Base-by-base conservation (phyloP, 169 alveolate genomes). In the Haemoproteus tartakovskyi region DNA sequence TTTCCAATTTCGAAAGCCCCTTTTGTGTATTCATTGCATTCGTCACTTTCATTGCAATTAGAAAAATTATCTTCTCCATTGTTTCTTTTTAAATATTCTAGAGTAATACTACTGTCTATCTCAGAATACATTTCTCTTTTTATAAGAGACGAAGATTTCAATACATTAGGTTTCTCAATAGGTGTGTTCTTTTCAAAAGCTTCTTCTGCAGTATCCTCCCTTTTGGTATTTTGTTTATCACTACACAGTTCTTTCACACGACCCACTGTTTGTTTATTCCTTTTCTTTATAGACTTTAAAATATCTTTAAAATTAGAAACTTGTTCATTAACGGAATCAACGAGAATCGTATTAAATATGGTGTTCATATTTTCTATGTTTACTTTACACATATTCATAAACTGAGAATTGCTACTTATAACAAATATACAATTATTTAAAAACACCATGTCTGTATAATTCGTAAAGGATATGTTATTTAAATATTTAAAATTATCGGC, bases 361-460 rank as follows among this genome's bases (percentile, higher is more conserved):
- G 84, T 70, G 29, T 70, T 70, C 84, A 70, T 70, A 37, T 52
- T 70, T 12, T 54, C 3, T 22, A 70, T 50, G 24, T 70, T 70
- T 0, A 70, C 56, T 70, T 70, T 70, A 19, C 84, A 70, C 5
- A 56, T 56, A 70, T 70, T 70, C 84, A 70, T 48, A 70, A 70
- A 70, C 6, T 56, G 74, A 2, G 78, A 33, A 38, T 70, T 70
- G 29, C 84, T 70, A 29, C 84, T 70, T 18, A 70, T 70, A 8
- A 70, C 57, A 56, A 70, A 70, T 18, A 70, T 41, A 70, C 51
- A 70, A 56, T 30, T 27, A 57, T 70, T 70, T 21, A 70, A 26
- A 16, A 43, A 56, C 1, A 56, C 78, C n/a, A 70, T 37, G 26
- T 70, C 84, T 3, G 84, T 54, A 48, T 70, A 70, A 43, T 70